Evolutionary conservation across 208 protist genomes (phyloP).

Genomic region (Trichomonas vaginalis): DNA sequence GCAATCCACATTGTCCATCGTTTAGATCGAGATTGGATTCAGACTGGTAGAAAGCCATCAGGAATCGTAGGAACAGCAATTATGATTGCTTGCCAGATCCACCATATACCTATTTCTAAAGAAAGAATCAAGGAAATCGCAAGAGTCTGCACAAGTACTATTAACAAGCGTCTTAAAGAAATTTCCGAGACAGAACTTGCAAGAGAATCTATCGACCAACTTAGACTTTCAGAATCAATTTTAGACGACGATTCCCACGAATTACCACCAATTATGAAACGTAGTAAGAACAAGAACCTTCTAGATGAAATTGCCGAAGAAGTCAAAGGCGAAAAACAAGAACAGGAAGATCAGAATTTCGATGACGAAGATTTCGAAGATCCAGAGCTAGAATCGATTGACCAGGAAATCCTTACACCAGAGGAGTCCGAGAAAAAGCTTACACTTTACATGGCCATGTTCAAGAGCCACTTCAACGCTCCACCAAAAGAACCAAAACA

Average conservation of each 20-base stretch:
- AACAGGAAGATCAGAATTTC: no score
- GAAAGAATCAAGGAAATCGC: not conserved
- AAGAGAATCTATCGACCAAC: not conserved
- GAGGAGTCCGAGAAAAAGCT: no score
- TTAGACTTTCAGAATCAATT: not conserved
- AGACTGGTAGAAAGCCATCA: not conserved
- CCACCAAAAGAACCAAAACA: no score
- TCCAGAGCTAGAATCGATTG: no score
- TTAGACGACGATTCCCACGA: not conserved
- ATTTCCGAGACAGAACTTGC: not conserved
- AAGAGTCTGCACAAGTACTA: not conserved
- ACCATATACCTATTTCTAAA: not conserved
- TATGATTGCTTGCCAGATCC: not conserved
- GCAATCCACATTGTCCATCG: not conserved
- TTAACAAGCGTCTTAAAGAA: not conserved
- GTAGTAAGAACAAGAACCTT: not conserved
- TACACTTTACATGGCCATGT: no score
- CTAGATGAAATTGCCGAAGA: not conserved
- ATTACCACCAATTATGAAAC: not conserved
- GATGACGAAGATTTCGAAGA: no score
- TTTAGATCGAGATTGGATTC: not conserved
- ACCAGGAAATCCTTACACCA: no score
- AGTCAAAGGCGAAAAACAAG: not conserved
- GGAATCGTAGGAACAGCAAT: not conserved
- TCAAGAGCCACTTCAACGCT: no score